A percentile compares a stretch with the other conserved stretches of the same genome.
phyloP scores from a whole-genome alignment of 2,329 filamentous ascomycete genomes.

The Aspergillus sp. region DNA sequence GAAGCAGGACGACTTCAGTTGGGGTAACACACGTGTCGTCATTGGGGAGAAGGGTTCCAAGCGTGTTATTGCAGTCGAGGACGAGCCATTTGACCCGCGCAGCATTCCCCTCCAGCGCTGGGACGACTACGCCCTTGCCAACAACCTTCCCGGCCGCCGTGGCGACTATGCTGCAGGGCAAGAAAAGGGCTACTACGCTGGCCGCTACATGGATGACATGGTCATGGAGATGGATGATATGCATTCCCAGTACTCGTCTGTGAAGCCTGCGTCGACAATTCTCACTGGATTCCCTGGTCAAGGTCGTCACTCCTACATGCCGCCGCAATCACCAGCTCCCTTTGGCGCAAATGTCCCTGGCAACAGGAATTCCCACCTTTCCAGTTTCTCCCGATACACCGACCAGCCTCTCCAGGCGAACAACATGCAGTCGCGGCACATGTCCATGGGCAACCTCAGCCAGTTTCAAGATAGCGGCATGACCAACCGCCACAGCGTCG shows the following conservation, averaged over 20 bases:
- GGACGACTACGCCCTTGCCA: slow-evolving; percentile 90
- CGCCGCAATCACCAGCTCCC: slow-evolving; percentile 78
- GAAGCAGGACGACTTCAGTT: slow-evolving; percentile 98
- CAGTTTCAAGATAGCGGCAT: slow-evolving; percentile 47
- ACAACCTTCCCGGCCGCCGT: slow-evolving; percentile 89
- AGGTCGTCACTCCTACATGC: slow-evolving; percentile 68
- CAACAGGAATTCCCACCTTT: slow-evolving; percentile 73
- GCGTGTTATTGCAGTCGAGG: slow-evolving; percentile 81
- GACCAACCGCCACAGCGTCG: slow-evolving; percentile 48
- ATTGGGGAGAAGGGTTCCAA: slow-evolving; percentile 92
- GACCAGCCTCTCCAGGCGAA: slow-evolving; percentile 56
- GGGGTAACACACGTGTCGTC: slow-evolving; percentile 98
- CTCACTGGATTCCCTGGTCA: slow-evolving; percentile 79
- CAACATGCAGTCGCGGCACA: slow-evolving; percentile 53
- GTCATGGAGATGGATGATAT: slow-evolving; percentile 97
- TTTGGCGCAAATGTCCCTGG: slow-evolving; percentile 60
- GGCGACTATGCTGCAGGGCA: slow-evolving; percentile 70
- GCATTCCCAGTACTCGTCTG: slow-evolving; percentile 92
- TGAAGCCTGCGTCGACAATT: slow-evolving; percentile 82
- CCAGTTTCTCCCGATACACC: slow-evolving; percentile 66
- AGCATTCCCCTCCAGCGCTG: slow-evolving; percentile 93
- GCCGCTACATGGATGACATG: slow-evolving; percentile 71
- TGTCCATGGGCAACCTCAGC: slow-evolving; percentile 63
- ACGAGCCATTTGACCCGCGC: slow-evolving; percentile 86
- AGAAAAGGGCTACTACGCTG: slow-evolving; percentile 59